Evolutionary conservation across 768 basidiomycete genomes (phyloP), one percentile per base, ranked within the genome.

Genomic region (Panus rudis): DNA sequence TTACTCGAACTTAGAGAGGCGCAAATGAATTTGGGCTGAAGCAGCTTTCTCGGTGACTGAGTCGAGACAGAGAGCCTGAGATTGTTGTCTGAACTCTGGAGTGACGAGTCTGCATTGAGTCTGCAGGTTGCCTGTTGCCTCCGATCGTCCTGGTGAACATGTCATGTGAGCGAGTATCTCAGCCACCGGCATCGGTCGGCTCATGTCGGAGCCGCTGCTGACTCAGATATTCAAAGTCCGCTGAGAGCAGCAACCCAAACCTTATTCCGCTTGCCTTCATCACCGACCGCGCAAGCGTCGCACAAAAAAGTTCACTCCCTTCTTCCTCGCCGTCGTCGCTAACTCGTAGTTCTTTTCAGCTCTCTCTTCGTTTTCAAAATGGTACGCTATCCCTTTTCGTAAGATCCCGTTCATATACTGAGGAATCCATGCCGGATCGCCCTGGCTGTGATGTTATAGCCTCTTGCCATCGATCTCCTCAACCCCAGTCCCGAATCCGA

Each of bases 381-480:
- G 58, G 58, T 57, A 50, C 27, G 57, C 49, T 34, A 39, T 24
- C 6, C 10, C 21, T 24, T 41, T 21, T 26, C 17, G 20, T 17
- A 23, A 12, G 16, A 8, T 17, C 7, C 7, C n/a, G n/a, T n/a
- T n/a, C n/a, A n/a, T n/a, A n/a, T n/a, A n/a, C n/a, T n/a, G 47
- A 24, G 39, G 41, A 47, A 47, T 28, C 46, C 32, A 47, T 47
- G 41, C 35, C 46, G 23, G 41, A 37, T 37, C 31, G 24, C 26
- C 38, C 24, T n/a, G n/a, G n/a, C n/a, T n/a, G 12, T 19, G 16
- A 27, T 26, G 27, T 6, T 43, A 23, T 48, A 94, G 93, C 78
- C 90, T 79, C 91, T 98, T 73, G 92, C 91, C 66, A 66, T 96
- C 65, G 96, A 99, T 71, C 86, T 99, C 66, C 84, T 98, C 66